A percentile compares a stretch with the other conserved stretches of the same genome.
phyloP scores from a whole-genome alignment of 805 yeast species.

The Yamadazyma insecticola region DNA sequence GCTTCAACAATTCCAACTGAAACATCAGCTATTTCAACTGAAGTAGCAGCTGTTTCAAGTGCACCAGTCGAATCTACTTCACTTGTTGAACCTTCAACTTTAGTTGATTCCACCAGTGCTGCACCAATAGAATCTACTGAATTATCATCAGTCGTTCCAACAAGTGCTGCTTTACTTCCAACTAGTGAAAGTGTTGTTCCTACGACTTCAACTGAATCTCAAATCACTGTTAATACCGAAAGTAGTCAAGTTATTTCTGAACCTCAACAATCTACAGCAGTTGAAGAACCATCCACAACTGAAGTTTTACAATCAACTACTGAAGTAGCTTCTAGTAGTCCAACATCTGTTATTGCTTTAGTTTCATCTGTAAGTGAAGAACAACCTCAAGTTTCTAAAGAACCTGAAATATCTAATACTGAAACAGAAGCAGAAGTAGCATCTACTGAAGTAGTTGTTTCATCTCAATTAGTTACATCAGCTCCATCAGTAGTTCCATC shows the following conservation, averaged over 20 bases:
- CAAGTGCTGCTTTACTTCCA: not conserved
- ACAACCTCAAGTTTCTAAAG: slow-evolving; percentile 3
- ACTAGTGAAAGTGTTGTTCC: not conserved
- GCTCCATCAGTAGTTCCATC: slow-evolving; percentile 5
- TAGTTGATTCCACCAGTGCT: not conserved
- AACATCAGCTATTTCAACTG: slow-evolving; percentile 3
- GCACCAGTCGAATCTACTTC: slow-evolving; percentile 1
- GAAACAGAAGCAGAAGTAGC: slow-evolving; percentile 12
- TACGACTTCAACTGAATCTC: not conserved
- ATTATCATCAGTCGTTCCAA: slow-evolving; percentile 1
- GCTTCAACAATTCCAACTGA: not conserved
- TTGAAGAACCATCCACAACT: not conserved
- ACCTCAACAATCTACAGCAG: slow-evolving; percentile 3
- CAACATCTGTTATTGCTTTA: not conserved
- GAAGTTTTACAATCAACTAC: slow-evolving; percentile 1
- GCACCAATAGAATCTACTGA: slow-evolving; percentile 1
- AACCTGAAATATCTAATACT: slow-evolving; percentile 6
- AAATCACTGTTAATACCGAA: not conserved
- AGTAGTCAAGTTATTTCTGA: slow-evolving; percentile 3
- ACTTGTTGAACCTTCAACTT: not conserved
- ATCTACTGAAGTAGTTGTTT: slow-evolving; percentile 4
- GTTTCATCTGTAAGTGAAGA: slow-evolving; percentile 4
- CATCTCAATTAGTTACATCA: slow-evolving; percentile 4
- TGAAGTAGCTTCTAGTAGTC: slow-evolving; percentile 1
- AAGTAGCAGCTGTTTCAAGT: slow-evolving; percentile 1